phyloP scores from a whole-genome alignment of 331 rosid genomes.

The Pyrus hybrid region DNA sequence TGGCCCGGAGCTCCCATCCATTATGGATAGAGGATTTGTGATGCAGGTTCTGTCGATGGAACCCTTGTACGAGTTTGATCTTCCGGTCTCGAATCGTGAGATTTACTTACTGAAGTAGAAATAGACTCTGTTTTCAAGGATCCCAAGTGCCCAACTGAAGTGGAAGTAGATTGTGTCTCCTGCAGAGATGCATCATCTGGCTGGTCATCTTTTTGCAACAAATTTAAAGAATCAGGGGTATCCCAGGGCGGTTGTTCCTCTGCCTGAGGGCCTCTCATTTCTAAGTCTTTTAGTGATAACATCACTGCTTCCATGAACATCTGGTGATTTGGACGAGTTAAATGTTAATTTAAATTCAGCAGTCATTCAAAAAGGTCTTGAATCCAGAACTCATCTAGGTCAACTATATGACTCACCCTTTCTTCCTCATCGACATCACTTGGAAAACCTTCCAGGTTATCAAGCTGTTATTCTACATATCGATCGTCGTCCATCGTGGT shows the following conservation, averaged over 20 bases:
- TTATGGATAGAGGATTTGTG: slow-evolving; percentile 23
- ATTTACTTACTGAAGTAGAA: slow-evolving; percentile 23
- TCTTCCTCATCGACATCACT: slow-evolving; percentile 68
- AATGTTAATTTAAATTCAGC: neutral
- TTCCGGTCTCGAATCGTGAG: slow-evolving; percentile 28
- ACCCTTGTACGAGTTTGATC: slow-evolving; percentile 13
- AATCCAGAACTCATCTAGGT: neutral
- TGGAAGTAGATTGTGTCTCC: slow-evolving; percentile 30
- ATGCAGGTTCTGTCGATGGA: slow-evolving; percentile 19
- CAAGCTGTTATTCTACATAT: slow-evolving; percentile 75
- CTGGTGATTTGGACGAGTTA: slow-evolving; percentile 32
- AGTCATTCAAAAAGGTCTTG: neutral
- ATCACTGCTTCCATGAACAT: slow-evolving; percentile 77
- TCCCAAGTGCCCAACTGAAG: slow-evolving; percentile 16
- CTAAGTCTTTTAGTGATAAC: slow-evolving; percentile 54
- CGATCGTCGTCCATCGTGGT: slow-evolving; percentile 62
- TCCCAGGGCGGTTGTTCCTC: slow-evolving; percentile 29
- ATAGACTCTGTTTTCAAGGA: slow-evolving; percentile 31
- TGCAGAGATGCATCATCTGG: slow-evolving; percentile 16
- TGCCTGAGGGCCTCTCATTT: slow-evolving; percentile 29
- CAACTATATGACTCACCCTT: slow-evolving; percentile 40
- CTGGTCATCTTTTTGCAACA: slow-evolving; percentile 17
- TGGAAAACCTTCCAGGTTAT: slow-evolving; percentile 82
- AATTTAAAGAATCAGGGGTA: slow-evolving; percentile 17
- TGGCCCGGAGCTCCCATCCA: slow-evolving; percentile 28